Conservation (phyloP, 1,284 basidiomycete species). For the Trametes versicolor region DNA sequence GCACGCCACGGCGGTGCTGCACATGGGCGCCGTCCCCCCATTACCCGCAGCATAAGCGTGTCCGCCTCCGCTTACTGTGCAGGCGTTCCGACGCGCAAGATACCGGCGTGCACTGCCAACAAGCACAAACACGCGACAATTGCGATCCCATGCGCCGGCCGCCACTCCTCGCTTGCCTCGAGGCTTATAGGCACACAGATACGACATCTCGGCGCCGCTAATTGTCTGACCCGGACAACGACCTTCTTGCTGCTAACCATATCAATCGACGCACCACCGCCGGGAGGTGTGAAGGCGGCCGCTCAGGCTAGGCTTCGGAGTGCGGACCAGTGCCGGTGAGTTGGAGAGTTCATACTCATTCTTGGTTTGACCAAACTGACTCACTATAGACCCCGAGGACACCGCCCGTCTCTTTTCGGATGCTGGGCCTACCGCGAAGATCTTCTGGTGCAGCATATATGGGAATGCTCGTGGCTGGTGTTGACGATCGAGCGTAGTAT, state of each 20-base stretch:
- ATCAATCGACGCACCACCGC: neutral
- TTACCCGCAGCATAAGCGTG: too few relatives aligned
- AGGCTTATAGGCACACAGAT: neutral
- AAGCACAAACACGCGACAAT: slow-evolving; percentile 7
- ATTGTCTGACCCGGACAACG: neutral
- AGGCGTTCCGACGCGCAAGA: too few relatives aligned
- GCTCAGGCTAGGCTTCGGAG: neutral
- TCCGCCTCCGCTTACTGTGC: too few relatives aligned
- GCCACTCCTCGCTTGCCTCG: too few relatives aligned
- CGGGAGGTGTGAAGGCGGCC: neutral
- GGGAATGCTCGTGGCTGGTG: neutral
- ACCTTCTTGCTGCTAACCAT: neutral
- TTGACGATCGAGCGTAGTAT: neutral
- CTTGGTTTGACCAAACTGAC: neutral
- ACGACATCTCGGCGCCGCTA: neutral
- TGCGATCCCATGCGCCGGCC: neutral
- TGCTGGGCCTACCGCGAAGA: neutral
- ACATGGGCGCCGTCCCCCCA: too few relatives aligned
- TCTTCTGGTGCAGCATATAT: neutral
- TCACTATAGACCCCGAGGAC: neutral
- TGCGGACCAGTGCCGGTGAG: neutral
- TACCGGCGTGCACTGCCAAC: neutral
- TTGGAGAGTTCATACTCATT: neutral
- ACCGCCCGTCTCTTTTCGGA: neutral
- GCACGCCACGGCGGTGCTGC: too few relatives aligned